Evolutionary conservation across 768 basidiomycete genomes (phyloP).

Genomic region (Guyanaporus albipodus): DNA sequence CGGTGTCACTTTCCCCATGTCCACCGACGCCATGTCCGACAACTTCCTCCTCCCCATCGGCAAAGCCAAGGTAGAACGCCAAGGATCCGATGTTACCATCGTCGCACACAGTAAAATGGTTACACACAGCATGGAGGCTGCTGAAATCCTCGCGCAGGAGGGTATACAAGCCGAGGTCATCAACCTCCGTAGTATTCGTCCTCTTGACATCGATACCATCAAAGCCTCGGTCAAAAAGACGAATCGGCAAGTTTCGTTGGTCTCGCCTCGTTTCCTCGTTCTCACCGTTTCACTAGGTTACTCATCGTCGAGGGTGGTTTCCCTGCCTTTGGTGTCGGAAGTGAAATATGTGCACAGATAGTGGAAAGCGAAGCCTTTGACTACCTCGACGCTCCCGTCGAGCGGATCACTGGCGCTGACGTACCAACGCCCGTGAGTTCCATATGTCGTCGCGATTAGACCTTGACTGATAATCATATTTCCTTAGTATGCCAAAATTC

Average conservation of each 20-base stretch:
- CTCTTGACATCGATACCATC: constrained; percentile 97
- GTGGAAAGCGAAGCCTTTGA: constrained; percentile 97
- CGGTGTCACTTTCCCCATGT: constrained; percentile 96
- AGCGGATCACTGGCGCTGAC: constrained; percentile 96
- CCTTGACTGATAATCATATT: constrained; percentile 9
- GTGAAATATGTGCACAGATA: constrained; percentile 97
- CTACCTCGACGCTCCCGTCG: constrained; percentile 97
- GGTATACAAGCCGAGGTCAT: constrained; percentile 97
- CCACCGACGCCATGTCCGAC: constrained; percentile 90
- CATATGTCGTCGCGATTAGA: constrained; percentile 3
- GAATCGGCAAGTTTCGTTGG: constrained; percentile 59
- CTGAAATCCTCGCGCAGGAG: constrained; percentile 89
- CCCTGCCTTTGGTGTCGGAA: constrained; percentile 97
- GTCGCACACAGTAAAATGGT: constrained; percentile 99
- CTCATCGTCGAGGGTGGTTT: constrained; percentile 97
- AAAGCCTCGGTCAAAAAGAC: constrained; percentile 98
- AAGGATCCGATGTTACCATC: constrained; percentile 89
- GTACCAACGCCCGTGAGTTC: constrained; percentile 88
- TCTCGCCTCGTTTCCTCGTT: not conserved
- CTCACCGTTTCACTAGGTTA: constrained; percentile 46
- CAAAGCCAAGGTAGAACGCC: constrained; percentile 93
- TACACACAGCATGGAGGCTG: constrained; percentile 89
- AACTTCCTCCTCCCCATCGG: constrained; percentile 95
- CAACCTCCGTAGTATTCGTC: constrained; percentile 94
- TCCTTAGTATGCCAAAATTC: constrained; percentile 78